Conservation (phyloP, 208 protist species). For the Tritrichomonas foetus region DNA sequence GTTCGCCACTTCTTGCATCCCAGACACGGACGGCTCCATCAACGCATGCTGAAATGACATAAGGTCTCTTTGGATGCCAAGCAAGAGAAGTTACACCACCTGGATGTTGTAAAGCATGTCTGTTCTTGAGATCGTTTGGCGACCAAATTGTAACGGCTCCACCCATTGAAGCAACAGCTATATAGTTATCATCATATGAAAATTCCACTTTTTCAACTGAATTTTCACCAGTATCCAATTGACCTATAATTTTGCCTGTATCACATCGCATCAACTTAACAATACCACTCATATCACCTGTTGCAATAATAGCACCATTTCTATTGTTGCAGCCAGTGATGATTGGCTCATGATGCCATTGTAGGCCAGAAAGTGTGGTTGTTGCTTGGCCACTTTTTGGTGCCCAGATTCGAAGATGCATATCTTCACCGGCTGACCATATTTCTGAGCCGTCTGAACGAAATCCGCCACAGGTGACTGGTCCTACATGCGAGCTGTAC, state of each 20-base stretch:
- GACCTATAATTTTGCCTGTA: neutral
- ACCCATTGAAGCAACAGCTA: conserved; percentile 9
- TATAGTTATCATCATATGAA: neutral
- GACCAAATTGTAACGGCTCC: neutral
- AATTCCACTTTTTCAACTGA: neutral
- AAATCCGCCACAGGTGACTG: neutral
- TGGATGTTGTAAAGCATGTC: neutral
- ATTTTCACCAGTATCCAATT: neutral
- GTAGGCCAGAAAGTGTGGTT: neutral
- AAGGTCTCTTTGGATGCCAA: conserved; percentile 12
- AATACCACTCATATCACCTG: neutral
- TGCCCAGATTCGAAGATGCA: neutral
- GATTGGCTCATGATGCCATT: conserved; percentile 21
- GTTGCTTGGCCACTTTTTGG: neutral
- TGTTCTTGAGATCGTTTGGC: neutral
- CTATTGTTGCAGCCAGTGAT: neutral
- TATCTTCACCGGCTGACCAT: neutral
- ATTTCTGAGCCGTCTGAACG: conserved; percentile 16
- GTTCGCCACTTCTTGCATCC: neutral
- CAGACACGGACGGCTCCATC: neutral
- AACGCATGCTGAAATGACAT: neutral
- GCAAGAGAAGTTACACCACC: neutral
- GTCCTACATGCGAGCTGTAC: neutral
- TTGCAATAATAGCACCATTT: conserved; percentile 6
- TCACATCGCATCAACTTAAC: neutral